phyloP scores from a whole-genome alignment of 192 early-diverging fungal genomes.

The Hyaloraphidium curvatum region DNA sequence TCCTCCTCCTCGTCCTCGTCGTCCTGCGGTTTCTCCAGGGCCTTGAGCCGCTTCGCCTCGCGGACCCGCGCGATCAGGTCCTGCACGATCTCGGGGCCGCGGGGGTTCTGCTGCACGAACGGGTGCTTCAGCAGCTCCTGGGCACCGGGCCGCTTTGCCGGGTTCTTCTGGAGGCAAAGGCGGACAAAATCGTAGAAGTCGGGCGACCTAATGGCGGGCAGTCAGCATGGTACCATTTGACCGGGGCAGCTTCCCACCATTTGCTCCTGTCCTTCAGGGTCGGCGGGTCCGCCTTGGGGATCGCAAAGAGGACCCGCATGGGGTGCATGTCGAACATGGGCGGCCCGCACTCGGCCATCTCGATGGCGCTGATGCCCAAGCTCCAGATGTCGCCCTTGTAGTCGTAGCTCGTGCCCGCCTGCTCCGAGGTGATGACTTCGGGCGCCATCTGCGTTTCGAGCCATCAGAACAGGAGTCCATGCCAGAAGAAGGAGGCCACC shows the following conservation, averaged over 20 bases:
- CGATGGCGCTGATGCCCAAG: constrained; percentile 13
- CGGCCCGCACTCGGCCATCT: constrained; percentile 15
- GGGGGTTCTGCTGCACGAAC: constrained; percentile 15
- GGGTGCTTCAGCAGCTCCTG: constrained; percentile 22
- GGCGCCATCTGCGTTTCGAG: constrained; percentile 25
- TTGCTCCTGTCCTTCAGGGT: constrained; percentile 16
- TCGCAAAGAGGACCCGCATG: constrained; percentile 19
- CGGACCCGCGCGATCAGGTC: constrained; percentile 19
- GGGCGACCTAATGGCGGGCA: constrained; percentile 13
- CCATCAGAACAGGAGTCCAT: neutral
- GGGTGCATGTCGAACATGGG: constrained; percentile 20
- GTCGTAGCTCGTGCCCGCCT: constrained; percentile 4
- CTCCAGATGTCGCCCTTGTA: constrained; percentile 14
- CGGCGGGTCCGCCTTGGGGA: constrained; percentile 29
- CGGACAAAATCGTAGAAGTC: constrained; percentile 27
- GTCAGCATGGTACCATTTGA: constrained; percentile 1
- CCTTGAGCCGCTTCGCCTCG: constrained; percentile 5
- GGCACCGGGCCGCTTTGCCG: constrained; percentile 23
- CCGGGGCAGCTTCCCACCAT: constrained; percentile 9
- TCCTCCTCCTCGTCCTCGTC: constrained; percentile 18
- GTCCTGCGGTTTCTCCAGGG: constrained; percentile 5
- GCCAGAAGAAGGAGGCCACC: neutral
- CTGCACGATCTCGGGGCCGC: constrained; percentile 8
- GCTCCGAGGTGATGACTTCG: constrained; percentile 29
- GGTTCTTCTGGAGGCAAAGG: constrained; percentile 30